Percentiles rank a stretch among this genome's conserved stretches.
Evolutionary conservation across 1,284 basidiomycete genomes (phyloP).

Genomic region (Cutaneotrichosporon dermatis): DNA sequence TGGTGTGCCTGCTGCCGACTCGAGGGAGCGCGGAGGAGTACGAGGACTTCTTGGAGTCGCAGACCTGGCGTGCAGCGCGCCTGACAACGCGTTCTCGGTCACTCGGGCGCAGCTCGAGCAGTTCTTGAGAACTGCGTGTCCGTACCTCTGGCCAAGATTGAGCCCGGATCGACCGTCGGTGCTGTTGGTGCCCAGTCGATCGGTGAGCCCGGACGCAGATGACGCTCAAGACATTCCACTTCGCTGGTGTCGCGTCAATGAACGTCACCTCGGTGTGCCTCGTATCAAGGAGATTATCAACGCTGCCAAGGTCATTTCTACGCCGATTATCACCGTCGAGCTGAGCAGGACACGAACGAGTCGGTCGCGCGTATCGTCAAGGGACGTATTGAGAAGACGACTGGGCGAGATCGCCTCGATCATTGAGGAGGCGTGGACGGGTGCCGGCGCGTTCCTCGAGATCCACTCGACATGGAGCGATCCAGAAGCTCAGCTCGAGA

Average conservation of each 20-base stretch:
- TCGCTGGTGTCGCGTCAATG: constrained; percentile 99
- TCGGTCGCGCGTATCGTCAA: constrained; percentile 95
- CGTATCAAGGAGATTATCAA: constrained; percentile 96
- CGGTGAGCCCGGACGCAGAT: constrained; percentile 99
- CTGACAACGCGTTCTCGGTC: constrained; percentile 85
- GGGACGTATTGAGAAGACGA: constrained; percentile 90
- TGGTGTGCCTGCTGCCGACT: constrained; percentile 65
- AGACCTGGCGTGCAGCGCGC: constrained; percentile 57
- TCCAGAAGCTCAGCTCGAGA: constrained; percentile 91
- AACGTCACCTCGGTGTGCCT: constrained; percentile 99
- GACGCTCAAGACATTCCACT: constrained; percentile 99
- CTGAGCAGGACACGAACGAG: constrained; percentile 80
- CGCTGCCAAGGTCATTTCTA: constrained; percentile 92
- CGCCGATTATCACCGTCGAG: constrained; percentile 96
- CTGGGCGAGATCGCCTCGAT: constrained; percentile 93
- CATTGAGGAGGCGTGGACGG: constrained; percentile 93
- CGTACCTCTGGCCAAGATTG: constrained; percentile 95
- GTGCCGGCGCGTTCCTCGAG: constrained; percentile 86
- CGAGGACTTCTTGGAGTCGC: constrained; percentile 34
- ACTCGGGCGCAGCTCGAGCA: constrained; percentile 70
- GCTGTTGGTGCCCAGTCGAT: constrained; percentile 99
- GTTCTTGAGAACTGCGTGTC: constrained; percentile 87
- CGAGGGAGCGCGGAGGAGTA: constrained; percentile 63
- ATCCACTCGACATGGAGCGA: constrained; percentile 91
- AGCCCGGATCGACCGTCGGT: constrained; percentile 94